Conservation (phyloP, 305 asterid genomes). For the Fraxinus platypoda region DNA sequence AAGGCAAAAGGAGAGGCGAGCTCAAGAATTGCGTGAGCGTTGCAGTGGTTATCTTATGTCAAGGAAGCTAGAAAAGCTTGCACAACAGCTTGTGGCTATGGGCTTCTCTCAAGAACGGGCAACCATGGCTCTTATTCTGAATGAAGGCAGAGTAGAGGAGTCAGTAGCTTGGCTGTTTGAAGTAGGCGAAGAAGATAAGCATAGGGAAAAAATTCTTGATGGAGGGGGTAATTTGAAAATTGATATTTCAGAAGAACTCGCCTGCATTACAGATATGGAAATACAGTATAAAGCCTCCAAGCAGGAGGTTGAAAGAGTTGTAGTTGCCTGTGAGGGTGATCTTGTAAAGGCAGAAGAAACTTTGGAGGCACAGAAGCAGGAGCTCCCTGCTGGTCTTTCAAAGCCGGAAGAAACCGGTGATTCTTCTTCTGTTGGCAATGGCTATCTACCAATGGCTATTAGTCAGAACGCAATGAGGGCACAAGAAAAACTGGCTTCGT, state of each 20-base stretch:
- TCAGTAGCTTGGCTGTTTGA: slow-evolving; percentile 86
- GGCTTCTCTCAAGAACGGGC: slow-evolving; percentile 83
- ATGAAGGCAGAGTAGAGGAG: slow-evolving; percentile 86
- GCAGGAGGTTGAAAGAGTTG: slow-evolving; percentile 81
- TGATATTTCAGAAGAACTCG: slow-evolving; percentile 78
- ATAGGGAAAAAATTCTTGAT: slow-evolving; percentile 39
- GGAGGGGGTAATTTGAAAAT: slow-evolving; percentile 70
- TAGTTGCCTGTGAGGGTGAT: slow-evolving; percentile 80
- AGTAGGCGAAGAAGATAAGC: slow-evolving; percentile 60
- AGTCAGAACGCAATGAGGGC: slow-evolving; percentile 34
- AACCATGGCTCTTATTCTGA: slow-evolving; percentile 79
- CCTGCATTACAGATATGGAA: slow-evolving; percentile 61
- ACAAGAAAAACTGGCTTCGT: slow-evolving; percentile 32
- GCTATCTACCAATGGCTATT: slow-evolving; percentile 35
- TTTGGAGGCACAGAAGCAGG: slow-evolving; percentile 62
- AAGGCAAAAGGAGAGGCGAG: slow-evolving; percentile 92
- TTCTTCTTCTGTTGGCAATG: slow-evolving; percentile 34
- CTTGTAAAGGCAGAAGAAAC: slow-evolving; percentile 73
- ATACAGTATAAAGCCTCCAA: slow-evolving; percentile 58
- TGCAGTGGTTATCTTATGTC: slow-evolving; percentile 92
- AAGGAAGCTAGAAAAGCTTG: slow-evolving; percentile 78
- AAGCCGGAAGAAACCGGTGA: slow-evolving; percentile 60
- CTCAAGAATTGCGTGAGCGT: slow-evolving; percentile 81
- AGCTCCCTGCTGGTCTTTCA: slow-evolving; percentile 41
- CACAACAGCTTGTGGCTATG: slow-evolving; percentile 82